Evolutionary conservation across 805 yeast genomes (phyloP).

Genomic region (Wickerhamiella lipophila): DNA sequence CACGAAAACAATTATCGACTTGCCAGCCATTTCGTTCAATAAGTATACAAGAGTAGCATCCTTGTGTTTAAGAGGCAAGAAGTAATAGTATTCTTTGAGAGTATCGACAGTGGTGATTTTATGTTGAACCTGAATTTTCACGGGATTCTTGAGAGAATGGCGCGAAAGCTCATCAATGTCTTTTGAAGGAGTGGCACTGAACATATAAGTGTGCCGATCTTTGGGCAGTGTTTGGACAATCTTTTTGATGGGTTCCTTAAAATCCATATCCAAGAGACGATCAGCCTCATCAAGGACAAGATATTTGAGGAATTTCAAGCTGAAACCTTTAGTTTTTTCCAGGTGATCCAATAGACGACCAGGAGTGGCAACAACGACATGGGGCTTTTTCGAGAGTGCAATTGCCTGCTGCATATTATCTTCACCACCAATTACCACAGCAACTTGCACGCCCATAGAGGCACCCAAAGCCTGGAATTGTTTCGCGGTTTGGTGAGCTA

Average conservation of each 20-base stretch:
- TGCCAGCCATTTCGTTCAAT: conserved; percentile 72
- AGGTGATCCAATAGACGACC: conserved; percentile 82
- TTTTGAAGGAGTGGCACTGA: conserved; percentile 95
- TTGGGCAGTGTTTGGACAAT: conserved; percentile 73
- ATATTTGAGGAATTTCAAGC: conserved; percentile 61
- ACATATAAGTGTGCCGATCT: conserved; percentile 64
- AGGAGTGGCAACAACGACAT: conserved; percentile 89
- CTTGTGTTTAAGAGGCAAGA: conserved; percentile 84
- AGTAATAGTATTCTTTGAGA: conserved; percentile 75
- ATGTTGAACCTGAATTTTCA: conserved; percentile 76
- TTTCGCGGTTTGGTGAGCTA: conserved; percentile 58
- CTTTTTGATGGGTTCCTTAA: conserved; percentile 86
- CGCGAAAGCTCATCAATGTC: conserved; percentile 90
- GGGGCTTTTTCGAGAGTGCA: conserved; percentile 88
- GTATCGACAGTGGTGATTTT: conserved; percentile 91
- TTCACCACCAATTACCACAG: conserved; percentile 94
- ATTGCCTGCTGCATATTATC: conserved; percentile 96
- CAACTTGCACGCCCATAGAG: conserved; percentile 80
- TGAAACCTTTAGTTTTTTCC: conserved; percentile 83
- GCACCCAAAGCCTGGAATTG: conserved; percentile 91
- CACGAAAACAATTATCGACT: conserved; percentile 78
- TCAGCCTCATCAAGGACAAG: conserved; percentile 97
- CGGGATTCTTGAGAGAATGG: conserved; percentile 81
- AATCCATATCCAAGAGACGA: conserved; percentile 87
- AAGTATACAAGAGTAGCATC: conserved; percentile 76